Evolutionary conservation across 345 rosid genomes (phyloP), one percentile per base, ranked within the genome.

Genomic region (Citrus glauca): DNA sequence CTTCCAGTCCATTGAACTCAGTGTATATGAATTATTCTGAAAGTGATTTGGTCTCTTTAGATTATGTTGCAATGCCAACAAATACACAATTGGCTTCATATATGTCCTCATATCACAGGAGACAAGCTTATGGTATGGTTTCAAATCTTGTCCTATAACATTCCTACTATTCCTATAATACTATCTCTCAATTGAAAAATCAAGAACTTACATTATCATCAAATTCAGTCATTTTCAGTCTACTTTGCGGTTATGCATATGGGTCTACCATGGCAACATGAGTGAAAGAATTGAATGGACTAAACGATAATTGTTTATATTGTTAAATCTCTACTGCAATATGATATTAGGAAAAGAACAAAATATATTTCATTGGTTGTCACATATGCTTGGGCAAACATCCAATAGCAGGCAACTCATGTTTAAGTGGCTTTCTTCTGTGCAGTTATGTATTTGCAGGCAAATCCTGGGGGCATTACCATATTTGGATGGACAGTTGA

Each of bases 401-500:
- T 65, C 3, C 42, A 17, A 7, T 0, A 5, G 33, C 7, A 32
- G 59, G 63, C 25, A 50, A 2, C 40, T 70, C 20, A 61, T 73
- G 14, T 17, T 73, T 16, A 8, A 19, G 20, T 30, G 8, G n/a
- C 16, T 16, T 76, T 55, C 55, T 38, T 33, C 45, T 37, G 61
- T 86, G 89, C 91, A 95, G 98, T 95, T 14, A 55, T 87, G 84
- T 95, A 95, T 79, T 77, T 95, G 85, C 98, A 91, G 90, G 83
- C 82, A 77, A 95, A 95, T 83, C 98, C 95, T 0, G 98, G 98
- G 14, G 98, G 98, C 42, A 92, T 93, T 74, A 95, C 98, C 2
- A 87, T 95, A 63, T 95, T 90, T 57, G 98, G 98, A 71, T 89
- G 94, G 95, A 93, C 92, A 16, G 91, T 93, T 55, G 98, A 95